phyloP scores from a whole-genome alignment of 2,329 filamentous ascomycete species.

The Clarireedia monteithiana region DNA sequence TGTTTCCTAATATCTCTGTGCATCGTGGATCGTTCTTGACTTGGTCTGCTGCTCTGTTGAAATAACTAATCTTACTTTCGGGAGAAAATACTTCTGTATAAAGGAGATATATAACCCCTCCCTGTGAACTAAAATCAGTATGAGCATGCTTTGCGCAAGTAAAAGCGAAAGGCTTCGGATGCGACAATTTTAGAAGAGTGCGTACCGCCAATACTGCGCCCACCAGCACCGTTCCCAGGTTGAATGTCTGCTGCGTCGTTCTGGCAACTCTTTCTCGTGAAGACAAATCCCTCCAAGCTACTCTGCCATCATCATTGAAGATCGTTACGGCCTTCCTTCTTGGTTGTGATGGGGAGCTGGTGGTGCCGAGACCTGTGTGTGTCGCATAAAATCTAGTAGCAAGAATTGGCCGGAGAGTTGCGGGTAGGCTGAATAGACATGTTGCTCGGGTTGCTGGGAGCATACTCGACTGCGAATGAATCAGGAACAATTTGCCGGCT shows the following conservation, averaged over 20 bases:
- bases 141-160: background rate
- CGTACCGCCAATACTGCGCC: conserved; percentile 70
- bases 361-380: conserved; percentile 37
- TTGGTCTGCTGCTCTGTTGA: conserved; percentile 76
- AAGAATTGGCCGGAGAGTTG: conserved; percentile 33
- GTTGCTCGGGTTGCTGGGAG: conserved; percentile 10
- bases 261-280: conserved; percentile 70
- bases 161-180: background rate
- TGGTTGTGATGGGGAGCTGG: conserved; percentile 30
- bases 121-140: conserved; percentile 37
- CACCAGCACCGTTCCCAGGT: conserved; percentile 68
- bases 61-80: conserved; percentile 78
- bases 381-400: conserved; percentile 50
- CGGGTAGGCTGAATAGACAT: conserved; percentile 31
- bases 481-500: background rate
- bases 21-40: conserved; percentile 68
- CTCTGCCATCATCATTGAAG: conserved; percentile 75
- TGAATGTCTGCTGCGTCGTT: conserved; percentile 85
- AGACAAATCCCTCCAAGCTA: conserved; percentile 74
- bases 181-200: background rate
- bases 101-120: conserved; percentile 68
- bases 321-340: conserved; percentile 68
- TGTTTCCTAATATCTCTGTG: conserved; percentile 64
- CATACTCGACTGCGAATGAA: background rate
- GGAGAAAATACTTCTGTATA: conserved; percentile 78